Evolutionary conservation across 139 green algal species (phyloP).

Genomic region (Ulvella scutata): DNA sequence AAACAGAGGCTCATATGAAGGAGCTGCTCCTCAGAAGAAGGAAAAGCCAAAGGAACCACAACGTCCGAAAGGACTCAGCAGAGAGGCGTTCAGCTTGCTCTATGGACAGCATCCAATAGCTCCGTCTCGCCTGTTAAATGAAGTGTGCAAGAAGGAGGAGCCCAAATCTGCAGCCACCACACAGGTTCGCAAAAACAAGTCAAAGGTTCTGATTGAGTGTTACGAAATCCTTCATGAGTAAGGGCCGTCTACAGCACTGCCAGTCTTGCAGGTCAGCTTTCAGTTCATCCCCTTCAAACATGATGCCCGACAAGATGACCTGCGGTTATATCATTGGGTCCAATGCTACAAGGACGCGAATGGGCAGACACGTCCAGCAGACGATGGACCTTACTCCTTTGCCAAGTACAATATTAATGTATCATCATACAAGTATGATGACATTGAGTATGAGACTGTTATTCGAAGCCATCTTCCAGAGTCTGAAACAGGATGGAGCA

Average conservation of each 20-base stretch:
- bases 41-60: slow-evolving; percentile 49
- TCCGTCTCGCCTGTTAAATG: slow-evolving; percentile 39
- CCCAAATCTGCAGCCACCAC: slow-evolving; percentile 18
- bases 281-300: slow-evolving; percentile 58
- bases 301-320: slow-evolving; percentile 38
- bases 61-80: slow-evolving; percentile 57
- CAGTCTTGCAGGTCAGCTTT: slow-evolving; percentile 26
- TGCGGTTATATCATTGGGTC: slow-evolving; percentile 68
- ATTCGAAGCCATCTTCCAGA: slow-evolving; percentile 12
- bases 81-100: slow-evolving; percentile 80
- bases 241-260: background rate
- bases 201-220: background rate
- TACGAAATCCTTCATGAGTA: too few species aligned
- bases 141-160: slow-evolving; percentile 32
- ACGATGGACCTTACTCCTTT: slow-evolving; percentile 64
- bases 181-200: background rate
- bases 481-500: background rate
- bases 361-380: slow-evolving; percentile 38
- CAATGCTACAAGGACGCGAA: slow-evolving; percentile 67
- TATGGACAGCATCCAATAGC: slow-evolving; percentile 66
- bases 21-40: slow-evolving; percentile 18
- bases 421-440: slow-evolving; percentile 29
- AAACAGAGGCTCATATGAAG: background rate
- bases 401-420: slow-evolving; percentile 87
- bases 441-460: slow-evolving; percentile 54